Evolutionary conservation across 116 monocot species (phyloP).

Genomic region (Zostera marina): DNA sequence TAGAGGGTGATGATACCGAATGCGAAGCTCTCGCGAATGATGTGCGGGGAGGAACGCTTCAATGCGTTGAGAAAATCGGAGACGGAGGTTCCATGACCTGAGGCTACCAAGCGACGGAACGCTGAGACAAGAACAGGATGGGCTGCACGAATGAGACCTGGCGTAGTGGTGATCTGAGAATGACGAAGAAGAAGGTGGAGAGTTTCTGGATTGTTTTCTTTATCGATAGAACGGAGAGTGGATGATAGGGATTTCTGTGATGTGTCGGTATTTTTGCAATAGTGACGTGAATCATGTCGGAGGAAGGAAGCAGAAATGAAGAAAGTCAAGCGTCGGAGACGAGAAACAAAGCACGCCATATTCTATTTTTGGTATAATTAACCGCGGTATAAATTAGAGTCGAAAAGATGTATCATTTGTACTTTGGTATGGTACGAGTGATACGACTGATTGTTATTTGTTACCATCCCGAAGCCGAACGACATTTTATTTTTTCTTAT

Average conservation of each 20-base stretch:
- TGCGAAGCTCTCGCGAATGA: background rate
- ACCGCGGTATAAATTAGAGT: too few species aligned
- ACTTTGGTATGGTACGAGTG: too few species aligned
- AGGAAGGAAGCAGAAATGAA: background rate
- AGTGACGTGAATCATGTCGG: background rate
- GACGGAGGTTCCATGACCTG: background rate
- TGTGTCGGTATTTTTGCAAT: background rate
- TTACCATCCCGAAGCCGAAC: too few species aligned
- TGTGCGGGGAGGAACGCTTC: constrained; percentile 2
- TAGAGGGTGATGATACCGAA: constrained; percentile 2
- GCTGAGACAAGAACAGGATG: background rate
- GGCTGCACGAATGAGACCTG: background rate
- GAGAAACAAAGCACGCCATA: too few species aligned
- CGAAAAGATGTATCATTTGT: too few species aligned
- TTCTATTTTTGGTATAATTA: too few species aligned
- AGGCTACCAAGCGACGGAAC: background rate
- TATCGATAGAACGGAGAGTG: background rate
- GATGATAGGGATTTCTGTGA: background rate
- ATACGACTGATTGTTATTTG: too few species aligned
- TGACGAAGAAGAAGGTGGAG: background rate
- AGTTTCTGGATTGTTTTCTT: background rate
- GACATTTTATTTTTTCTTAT: too few species aligned
- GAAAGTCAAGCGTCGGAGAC: background rate
- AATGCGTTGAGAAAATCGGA: constrained; percentile 1
- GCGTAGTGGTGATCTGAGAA: background rate